A percentile compares a stretch with the other conserved stretches of the same genome.
Evolutionary conservation across 2,329 filamentous ascomycete genomes (phyloP).

Genomic region (Fusarium mexicanum): DNA sequence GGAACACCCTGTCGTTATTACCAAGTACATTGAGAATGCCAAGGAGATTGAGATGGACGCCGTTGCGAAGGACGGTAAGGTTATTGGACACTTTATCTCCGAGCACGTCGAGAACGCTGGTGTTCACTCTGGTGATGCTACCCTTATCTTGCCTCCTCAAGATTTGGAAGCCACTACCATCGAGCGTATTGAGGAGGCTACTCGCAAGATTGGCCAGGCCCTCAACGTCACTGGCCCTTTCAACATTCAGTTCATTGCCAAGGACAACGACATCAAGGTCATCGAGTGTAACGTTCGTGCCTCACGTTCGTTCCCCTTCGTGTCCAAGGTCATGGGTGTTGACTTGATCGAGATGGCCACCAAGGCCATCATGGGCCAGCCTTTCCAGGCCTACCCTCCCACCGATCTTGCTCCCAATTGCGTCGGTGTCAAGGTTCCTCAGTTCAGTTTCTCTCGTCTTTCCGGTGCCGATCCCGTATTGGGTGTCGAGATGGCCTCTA

Average conservation of each 20-base stretch:
- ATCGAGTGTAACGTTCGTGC: constrained; percentile 99
- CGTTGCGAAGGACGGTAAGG: constrained; percentile 86
- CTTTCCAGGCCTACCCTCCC: constrained; percentile 83
- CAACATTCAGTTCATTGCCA: constrained; percentile 99
- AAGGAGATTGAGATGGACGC: constrained; percentile 99
- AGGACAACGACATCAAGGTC: constrained; percentile 99
- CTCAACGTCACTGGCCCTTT: constrained; percentile 96
- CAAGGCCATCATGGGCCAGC: constrained; percentile 90
- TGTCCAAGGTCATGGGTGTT: constrained; percentile 98
- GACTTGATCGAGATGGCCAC: constrained; percentile 99
- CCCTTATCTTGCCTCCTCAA: constrained; percentile 92
- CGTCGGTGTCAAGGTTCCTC: constrained; percentile 96
- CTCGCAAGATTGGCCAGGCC: constrained; percentile 91
- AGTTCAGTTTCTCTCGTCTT: constrained; percentile 98
- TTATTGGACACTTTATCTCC: constrained; percentile 96
- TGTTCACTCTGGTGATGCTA: constrained; percentile 98
- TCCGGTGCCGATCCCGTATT: constrained; percentile 96
- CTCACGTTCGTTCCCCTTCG: constrained; percentile 96
- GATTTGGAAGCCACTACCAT: constrained; percentile 92
- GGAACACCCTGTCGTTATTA: constrained; percentile 97
- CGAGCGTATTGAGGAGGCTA: constrained; percentile 90
- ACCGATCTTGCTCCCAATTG: constrained; percentile 80
- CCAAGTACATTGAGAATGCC: constrained; percentile 98
- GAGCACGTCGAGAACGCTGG: constrained; percentile 99
- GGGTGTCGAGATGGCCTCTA: constrained; percentile 99